These are phyloP conservation scores for Mollisiaceae sp. DNA, from an alignment of 2,329 filamentous ascomycete genomes.

Conservation along the genomic window DNA sequence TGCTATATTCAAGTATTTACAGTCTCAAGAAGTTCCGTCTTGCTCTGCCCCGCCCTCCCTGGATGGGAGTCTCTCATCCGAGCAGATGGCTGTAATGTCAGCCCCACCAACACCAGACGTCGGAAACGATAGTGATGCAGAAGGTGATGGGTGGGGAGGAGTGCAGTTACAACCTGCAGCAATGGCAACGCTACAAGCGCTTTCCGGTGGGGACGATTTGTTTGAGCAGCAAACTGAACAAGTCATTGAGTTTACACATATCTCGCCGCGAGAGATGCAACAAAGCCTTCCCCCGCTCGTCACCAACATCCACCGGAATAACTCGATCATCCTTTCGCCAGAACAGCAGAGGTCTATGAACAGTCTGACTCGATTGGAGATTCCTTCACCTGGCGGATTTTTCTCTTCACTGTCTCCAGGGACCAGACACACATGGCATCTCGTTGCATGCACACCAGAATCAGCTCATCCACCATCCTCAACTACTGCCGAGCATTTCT, in stretches of 20 bases:
- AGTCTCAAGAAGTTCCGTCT: conserved; percentile 71
- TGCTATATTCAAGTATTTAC: conserved; percentile 73
- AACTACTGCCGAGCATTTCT: conserved; percentile 90
- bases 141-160: conserved; percentile 71
- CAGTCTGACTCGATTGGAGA: conserved; percentile 80
- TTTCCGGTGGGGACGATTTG: conserved; percentile 66
- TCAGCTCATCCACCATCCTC: conserved; percentile 74
- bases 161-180: conserved; percentile 80
- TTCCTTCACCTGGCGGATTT: conserved; percentile 90
- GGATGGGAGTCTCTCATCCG: conserved; percentile 86
- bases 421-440: conserved; percentile 82
- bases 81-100: conserved; percentile 83
- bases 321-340: conserved; percentile 51
- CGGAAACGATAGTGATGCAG: conserved; percentile 57
- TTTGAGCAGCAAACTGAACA: conserved; percentile 62
- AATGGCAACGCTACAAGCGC: conserved; percentile 78
- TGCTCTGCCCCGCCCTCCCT: conserved; percentile 80
- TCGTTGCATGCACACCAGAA: conserved; percentile 58
- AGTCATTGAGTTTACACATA: conserved; percentile 54
- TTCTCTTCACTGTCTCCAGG: conserved; percentile 82
- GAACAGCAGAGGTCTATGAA: conserved; percentile 65
- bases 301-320: conserved; percentile 46
- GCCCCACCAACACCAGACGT: conserved; percentile 84
- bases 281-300: conserved; percentile 57
- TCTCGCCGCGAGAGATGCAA: conserved; percentile 54